Conservation (phyloP, 371 early-diverging fungal genomes). For the Syncephalastrum contaminatum region DNA sequence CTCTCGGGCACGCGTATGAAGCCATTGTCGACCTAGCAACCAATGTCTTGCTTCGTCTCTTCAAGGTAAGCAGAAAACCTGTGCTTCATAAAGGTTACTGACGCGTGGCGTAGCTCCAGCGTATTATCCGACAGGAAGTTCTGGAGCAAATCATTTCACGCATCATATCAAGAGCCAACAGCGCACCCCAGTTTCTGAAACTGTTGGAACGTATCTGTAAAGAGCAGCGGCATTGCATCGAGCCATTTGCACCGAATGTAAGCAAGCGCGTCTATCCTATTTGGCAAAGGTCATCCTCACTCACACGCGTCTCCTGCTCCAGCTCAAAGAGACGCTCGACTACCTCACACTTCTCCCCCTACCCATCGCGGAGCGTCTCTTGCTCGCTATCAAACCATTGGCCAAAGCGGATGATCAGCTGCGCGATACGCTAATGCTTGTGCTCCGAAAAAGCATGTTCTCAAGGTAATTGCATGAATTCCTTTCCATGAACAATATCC, state of each 20-base stretch:
- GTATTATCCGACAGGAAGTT: constrained; percentile 57
- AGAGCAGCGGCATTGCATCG: constrained; percentile 36
- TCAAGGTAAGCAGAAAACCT: constrained; percentile 34
- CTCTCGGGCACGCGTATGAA: too few relatives aligned
- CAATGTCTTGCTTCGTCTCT: constrained; percentile 42
- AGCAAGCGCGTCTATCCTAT: constrained; percentile 3
- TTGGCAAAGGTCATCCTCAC: background rate
- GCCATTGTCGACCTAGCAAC: constrained; percentile 33
- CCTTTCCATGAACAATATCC: background rate
- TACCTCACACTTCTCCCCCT: constrained; percentile 56
- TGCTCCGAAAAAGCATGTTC: constrained; percentile 62
- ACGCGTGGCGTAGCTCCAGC: constrained; percentile 40
- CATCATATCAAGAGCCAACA: constrained; percentile 54
- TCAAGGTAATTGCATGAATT: constrained; percentile 47
- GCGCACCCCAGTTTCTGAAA: constrained; percentile 47
- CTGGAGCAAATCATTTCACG: constrained; percentile 62
- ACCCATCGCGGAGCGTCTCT: constrained; percentile 47
- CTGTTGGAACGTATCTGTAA: constrained; percentile 47
- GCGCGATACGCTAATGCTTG: constrained; percentile 56
- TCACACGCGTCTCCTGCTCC: constrained; percentile 6
- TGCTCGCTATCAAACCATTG: constrained; percentile 52
- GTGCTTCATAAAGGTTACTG: constrained; percentile 3
- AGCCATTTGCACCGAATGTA: constrained; percentile 33
- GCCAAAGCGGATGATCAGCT: constrained; percentile 47
- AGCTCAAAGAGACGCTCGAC: constrained; percentile 61